Conservation (phyloP, 306 rosid genomes). For the Acmispon strigosus region DNA sequence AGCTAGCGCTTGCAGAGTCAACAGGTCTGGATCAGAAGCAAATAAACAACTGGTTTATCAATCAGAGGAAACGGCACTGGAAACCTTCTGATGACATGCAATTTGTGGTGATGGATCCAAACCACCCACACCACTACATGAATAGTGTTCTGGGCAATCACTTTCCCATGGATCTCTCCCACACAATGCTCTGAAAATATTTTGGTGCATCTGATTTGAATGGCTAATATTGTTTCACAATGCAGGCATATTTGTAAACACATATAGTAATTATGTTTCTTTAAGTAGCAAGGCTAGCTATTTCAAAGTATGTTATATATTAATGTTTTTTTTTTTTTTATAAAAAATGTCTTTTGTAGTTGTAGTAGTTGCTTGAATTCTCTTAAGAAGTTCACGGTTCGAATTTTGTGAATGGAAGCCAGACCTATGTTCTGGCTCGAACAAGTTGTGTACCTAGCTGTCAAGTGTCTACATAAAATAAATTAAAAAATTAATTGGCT, state of each 20-base stretch:
- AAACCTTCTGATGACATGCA: conserved; percentile 92
- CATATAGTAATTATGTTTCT: neutral
- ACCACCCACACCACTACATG: conserved; percentile 72
- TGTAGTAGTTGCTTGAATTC: too few species aligned
- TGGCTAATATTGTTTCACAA: neutral
- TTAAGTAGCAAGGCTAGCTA: neutral
- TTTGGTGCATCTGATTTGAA: neutral
- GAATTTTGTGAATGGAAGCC: too few species aligned
- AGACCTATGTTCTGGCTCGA: too few species aligned
- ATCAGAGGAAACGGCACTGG: conserved; percentile 88
- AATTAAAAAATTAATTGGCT: too few species aligned
- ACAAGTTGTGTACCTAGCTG: too few species aligned
- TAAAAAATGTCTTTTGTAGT: too few species aligned
- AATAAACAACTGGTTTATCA: conserved; percentile 88
- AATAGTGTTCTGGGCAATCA: conserved; percentile 55
- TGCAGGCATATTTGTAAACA: neutral
- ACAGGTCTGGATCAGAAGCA: conserved; percentile 91
- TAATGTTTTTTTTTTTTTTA: too few species aligned
- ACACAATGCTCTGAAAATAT: conserved; percentile 34
- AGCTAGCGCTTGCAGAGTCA: conserved; percentile 69
- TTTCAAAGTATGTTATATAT: neutral
- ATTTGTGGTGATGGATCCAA: conserved; percentile 77
- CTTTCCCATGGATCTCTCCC: conserved; percentile 61
- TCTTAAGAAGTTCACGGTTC: too few species aligned
- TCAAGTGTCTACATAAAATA: too few species aligned